Base-by-base conservation (phyloP, 441 rosid species). In the Flueggea neowawraea region DNA sequence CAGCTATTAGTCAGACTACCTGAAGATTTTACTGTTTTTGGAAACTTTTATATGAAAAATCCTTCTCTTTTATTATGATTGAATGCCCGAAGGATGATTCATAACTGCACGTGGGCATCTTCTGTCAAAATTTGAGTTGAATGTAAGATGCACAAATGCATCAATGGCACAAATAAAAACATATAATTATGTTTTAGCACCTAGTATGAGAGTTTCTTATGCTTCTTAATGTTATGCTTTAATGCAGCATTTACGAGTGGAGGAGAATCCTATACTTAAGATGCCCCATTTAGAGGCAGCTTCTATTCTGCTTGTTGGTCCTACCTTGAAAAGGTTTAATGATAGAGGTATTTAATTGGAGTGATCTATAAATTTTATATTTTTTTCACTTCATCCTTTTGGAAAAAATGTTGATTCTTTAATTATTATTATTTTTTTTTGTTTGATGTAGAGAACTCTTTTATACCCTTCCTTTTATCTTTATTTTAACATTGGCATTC, bases 261-360 rank as follows among this genome's bases (percentile, higher is more conserved):
- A 95, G 80, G 99, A 95, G 83, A 95, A 95, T 80, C 98, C 98
- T 64, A 72, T 95, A 72, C 91, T 91, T 69, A 89, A 91, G 85
- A 88, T 91, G 88, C 76, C 93, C 68, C 98, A 95, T 80, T 47
- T 91, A 76, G 98, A 95, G 86, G 99, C 98, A 41, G 99, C 98
- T 69, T 79, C 90, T 55, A 86, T 91, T 69, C 71, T 95, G 83
- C 97, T 95, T 78, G 93, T 90, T 74, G 99, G 99, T 78, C 87
- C 90, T 62, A 88, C 96, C 55, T 75, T 95, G 81, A 95, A 95
- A 79, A 95, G 89, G 81, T 95, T 95, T 76, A 95, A 95, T 73
- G 99, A 95, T 80, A 85, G 96, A 91, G 99, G 99, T 95, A 79
- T 51, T 16, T 31, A 54, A 41, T 61, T 7, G 33, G 50, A 44